Evolutionary conservation across 2,329 filamentous ascomycete species (phyloP), one percentile per base, ranked within the genome.

Genomic region (Claviceps arundinis): DNA sequence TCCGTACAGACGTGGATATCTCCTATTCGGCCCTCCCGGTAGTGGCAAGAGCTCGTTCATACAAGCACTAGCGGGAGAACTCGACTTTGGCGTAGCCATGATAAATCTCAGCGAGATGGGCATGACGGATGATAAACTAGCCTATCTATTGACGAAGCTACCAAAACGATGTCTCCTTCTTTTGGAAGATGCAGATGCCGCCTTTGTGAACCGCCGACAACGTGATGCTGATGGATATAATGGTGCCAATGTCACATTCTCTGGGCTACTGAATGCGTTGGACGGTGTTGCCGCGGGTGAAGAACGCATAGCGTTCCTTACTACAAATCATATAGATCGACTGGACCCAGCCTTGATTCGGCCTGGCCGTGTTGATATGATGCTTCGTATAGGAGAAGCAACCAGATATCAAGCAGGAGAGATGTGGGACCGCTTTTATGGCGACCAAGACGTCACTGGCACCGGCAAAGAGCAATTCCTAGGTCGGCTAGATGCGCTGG

Each of bases 41-140:
- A 95, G 86, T 43, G 94, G 89, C 38, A 97, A 95, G 72, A 96
- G 86, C 55, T 95, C 89, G 0, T 97, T 98, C 60, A 96, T 98
- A 56, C 89, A 96, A 67, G 90, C 93, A 0, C 72, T 98, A 43
- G 93, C 93, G 0, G 91, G 89, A n/a, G 84, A 93, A 62, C 70
- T 96, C 52, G 88, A 95, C 64, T 95, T 91, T 66, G 87, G 87
- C 60, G 93, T 96, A 59, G 89, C 90, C 50, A 90, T 95, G 70
- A 75, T 96, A 58, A 95, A 95, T 60, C 77, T 96, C 34, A 93
- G 87, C 67, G 88, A 95, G 70, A 78, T 88, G 51, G 90, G 90
- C 16, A 77, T 96, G 63, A 95, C 89, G 2, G 91, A 96, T 60
- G 88, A 95, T 64, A 82, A 90, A 58, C 72, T 96, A 51, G 90